Evolutionary conservation across 495 filamentous ascomycete species (phyloP).

Genomic region (Penicillium ochrochloron): DNA sequence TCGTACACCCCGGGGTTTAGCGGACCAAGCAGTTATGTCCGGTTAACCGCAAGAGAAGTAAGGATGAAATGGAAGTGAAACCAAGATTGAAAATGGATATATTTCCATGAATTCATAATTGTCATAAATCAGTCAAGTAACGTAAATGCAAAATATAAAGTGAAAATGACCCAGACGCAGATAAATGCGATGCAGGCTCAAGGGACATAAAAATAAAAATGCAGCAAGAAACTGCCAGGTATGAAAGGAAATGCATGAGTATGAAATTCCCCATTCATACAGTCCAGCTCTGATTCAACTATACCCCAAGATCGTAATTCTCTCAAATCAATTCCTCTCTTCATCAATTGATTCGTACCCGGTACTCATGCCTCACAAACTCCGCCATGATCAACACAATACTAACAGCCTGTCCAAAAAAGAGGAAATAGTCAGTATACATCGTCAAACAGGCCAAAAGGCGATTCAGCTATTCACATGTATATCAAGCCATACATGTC

Average conservation of each 20-base stretch:
- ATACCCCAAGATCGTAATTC: neutral
- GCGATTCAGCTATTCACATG: neutral
- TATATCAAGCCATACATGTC: too few species aligned
- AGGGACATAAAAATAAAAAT: neutral
- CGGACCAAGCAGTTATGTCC: too few species aligned
- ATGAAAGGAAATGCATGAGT: too few species aligned
- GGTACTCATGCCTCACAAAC: slow-evolving; percentile 26
- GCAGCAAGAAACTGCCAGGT: neutral
- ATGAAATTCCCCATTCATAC: neutral
- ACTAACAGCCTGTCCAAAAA: slow-evolving; percentile 23
- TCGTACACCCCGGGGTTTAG: too few species aligned
- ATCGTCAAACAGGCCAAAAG: neutral
- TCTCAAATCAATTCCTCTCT: neutral
- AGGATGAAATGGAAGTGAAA: neutral
- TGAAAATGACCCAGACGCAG: neutral
- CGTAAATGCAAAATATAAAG: neutral
- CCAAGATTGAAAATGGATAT: neutral
- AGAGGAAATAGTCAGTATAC: neutral
- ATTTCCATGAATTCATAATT: neutral
- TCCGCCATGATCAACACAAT: slow-evolving; percentile 32
- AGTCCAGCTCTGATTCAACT: neutral
- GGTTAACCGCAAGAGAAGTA: too few species aligned
- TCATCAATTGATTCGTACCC: slow-evolving; percentile 9
- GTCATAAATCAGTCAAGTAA: neutral
- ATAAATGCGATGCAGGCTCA: neutral